Evolutionary conservation across 495 filamentous ascomycete species (phyloP).

Genomic region (Podospora bellae-mahoneyi): DNA sequence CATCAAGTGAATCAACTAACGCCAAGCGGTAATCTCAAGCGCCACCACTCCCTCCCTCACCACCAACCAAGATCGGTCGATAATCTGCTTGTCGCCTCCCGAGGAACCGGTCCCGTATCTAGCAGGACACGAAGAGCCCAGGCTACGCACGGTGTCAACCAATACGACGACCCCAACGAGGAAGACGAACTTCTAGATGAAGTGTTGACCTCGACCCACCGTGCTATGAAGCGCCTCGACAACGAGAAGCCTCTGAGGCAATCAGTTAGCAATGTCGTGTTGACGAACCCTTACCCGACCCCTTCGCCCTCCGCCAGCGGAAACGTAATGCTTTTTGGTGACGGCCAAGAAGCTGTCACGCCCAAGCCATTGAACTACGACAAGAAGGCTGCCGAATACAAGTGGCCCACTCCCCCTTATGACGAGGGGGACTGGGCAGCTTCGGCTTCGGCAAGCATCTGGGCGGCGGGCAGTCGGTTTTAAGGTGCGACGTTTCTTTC

Average conservation of each 20-base stretch:
- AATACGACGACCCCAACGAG: constrained; percentile 94
- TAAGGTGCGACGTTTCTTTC: constrained; percentile 26
- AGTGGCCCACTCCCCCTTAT: constrained; percentile 96
- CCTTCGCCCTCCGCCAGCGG: constrained; percentile 85
- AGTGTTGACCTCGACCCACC: constrained; percentile 51
- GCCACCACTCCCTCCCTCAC: constrained; percentile 75
- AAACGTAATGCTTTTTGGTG: constrained; percentile 66
- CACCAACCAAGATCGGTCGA: constrained; percentile 63
- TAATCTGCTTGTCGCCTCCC: constrained; percentile 53
- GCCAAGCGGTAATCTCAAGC: constrained; percentile 52
- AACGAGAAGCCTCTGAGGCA: constrained; percentile 51
- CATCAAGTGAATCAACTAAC: constrained; percentile 52
- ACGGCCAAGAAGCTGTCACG: constrained; percentile 58
- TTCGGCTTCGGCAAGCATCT: constrained; percentile 73
- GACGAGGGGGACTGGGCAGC: constrained; percentile 82
- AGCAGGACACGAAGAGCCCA: constrained; percentile 80
- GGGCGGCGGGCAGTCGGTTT: constrained; percentile 60
- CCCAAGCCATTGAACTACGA: constrained; percentile 53
- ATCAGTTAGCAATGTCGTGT: constrained; percentile 54
- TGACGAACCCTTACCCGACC: constrained; percentile 85
- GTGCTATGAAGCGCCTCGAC: constrained; percentile 50
- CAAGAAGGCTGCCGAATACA: constrained; percentile 58
- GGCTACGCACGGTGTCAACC: constrained; percentile 69
- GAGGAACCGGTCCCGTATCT: constrained; percentile 62
- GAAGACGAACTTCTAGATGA: constrained; percentile 95